These are phyloP conservation scores for Voacanga thouarsii DNA, from an alignment of 257 asterid genomes.

Conservation along the genomic window DNA sequence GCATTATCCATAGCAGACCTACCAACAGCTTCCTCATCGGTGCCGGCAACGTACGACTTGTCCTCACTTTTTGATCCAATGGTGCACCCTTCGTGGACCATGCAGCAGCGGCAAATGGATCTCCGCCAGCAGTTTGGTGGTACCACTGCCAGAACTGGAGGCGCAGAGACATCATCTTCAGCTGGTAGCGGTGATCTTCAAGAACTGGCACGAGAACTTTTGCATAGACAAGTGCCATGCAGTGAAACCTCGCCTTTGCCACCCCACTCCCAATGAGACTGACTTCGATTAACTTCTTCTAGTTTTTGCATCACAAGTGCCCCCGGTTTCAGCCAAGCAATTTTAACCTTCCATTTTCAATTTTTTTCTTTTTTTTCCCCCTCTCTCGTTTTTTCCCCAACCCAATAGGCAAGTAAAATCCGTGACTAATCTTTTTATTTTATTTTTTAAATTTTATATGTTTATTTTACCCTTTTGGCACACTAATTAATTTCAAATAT, in stretches of 20 bases:
- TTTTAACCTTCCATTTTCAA: neutral
- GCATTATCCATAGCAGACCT: conserved; percentile 51
- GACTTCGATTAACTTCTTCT: neutral
- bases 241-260: conserved; percentile 42
- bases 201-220: conserved; percentile 74
- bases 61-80: conserved; percentile 60
- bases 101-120: conserved; percentile 46
- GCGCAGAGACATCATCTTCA: conserved; percentile 15
- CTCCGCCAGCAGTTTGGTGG: conserved; percentile 33
- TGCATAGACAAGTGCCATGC: conserved; percentile 61
- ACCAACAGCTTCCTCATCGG: conserved; percentile 33
- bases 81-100: conserved; percentile 51
- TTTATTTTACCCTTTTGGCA: conserved; percentile 20
- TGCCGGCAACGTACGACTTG: conserved; percentile 58
- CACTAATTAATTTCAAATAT: conserved; percentile 7
- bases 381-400: neutral
- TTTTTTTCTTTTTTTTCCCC: too few species aligned
- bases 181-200: conserved; percentile 57
- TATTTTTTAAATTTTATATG: neutral
- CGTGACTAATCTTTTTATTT: conserved; percentile 17
- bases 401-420: conserved; percentile 11
- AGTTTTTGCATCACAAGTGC: neutral
- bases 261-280: conserved; percentile 39
- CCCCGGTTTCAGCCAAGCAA: neutral
- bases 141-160: conserved; percentile 8